phyloP scores from a whole-genome alignment of 805 yeast species.

The Naumovozyma dairenensis region DNA sequence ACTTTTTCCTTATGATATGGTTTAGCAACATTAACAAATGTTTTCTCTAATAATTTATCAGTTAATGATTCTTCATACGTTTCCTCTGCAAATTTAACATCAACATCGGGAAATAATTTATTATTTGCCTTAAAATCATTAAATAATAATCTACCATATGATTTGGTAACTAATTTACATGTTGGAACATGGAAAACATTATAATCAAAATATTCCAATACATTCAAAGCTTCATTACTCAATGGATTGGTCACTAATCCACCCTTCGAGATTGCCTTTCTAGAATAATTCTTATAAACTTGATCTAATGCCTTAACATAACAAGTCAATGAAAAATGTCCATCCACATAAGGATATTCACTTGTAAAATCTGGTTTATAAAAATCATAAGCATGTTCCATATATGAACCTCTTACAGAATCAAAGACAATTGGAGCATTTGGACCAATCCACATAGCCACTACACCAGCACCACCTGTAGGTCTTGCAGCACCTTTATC shows the following conservation, averaged over 20 bases:
- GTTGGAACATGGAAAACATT: constrained; percentile 97
- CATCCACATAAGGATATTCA: constrained; percentile 96
- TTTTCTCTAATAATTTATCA: constrained; percentile 77
- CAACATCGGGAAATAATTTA: constrained; percentile 51
- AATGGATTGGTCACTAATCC: constrained; percentile 34
- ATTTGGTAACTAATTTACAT: constrained; percentile 87
- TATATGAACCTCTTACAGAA: constrained; percentile 76
- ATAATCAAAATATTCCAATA: constrained; percentile 73
- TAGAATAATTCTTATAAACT: constrained; percentile 74
- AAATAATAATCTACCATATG: constrained; percentile 84
- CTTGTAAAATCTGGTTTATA: constrained; percentile 95
- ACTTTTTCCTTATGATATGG: constrained; percentile 58
- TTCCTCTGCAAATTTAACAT: constrained; percentile 37
- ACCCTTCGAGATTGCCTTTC: constrained; percentile 53
- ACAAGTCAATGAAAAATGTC: constrained; percentile 89
- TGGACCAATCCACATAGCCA: constrained; percentile 90
- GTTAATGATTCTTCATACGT: constrained; percentile 69
- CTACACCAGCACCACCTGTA: constrained; percentile 98
- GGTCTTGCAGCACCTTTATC: constrained; percentile 98
- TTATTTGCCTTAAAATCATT: constrained; percentile 77
- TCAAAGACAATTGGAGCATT: constrained; percentile 96
- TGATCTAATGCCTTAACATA: constrained; percentile 88
- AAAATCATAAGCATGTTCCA: constrained; percentile 97
- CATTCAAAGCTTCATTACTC: constrained; percentile 51
- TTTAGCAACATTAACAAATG: constrained; percentile 71